These are phyloP conservation scores for Trematosphaeria pertusa DNA, from an alignment of 2,329 filamentous ascomycete species.

Conservation along the genomic window DNA sequence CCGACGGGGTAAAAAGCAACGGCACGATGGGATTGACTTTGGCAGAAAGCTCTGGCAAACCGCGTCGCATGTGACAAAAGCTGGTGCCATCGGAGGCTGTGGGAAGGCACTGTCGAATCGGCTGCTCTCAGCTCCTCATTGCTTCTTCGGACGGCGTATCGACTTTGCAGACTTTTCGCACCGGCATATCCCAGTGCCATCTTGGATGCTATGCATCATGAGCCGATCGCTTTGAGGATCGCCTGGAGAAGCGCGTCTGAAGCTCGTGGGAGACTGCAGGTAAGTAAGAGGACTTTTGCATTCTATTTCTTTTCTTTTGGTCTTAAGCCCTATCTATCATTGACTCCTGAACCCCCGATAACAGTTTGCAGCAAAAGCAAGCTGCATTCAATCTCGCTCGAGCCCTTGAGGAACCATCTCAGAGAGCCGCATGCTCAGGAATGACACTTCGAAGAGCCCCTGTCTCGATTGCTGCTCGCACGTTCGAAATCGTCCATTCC, in stretches of 20 bases:
- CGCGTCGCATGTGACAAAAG: slow-evolving; percentile 7
- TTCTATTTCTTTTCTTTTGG: slow-evolving; percentile 2
- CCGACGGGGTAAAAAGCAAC: slow-evolving; percentile 17
- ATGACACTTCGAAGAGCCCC: slow-evolving; percentile 72
- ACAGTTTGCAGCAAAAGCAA: slow-evolving; percentile 2
- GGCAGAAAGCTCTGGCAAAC: slow-evolving; percentile 5
- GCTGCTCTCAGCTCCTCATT: neutral
- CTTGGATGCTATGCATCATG: no score
- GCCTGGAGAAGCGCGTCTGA: no score
- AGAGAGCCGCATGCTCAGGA: slow-evolving; percentile 69
- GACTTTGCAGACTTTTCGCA: neutral
- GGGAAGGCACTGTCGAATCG: neutral
- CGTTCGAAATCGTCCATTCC: slow-evolving; percentile 75
- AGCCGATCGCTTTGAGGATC: no score
- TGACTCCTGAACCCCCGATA: no score
- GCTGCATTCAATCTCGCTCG: neutral
- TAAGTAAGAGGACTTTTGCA: no score
- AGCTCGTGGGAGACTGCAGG: no score
- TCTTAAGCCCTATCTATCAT: neutral
- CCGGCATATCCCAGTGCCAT: slow-evolving; percentile 7
- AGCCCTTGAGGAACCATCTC: slow-evolving; percentile 5
- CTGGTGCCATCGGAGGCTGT: slow-evolving; percentile 6
- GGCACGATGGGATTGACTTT: slow-evolving; percentile 8
- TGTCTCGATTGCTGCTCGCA: slow-evolving; percentile 66
- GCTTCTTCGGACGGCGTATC: slow-evolving; percentile 3